Conservation (phyloP, 768 basidiomycete species). For the Filobasidium wieringae region DNA sequence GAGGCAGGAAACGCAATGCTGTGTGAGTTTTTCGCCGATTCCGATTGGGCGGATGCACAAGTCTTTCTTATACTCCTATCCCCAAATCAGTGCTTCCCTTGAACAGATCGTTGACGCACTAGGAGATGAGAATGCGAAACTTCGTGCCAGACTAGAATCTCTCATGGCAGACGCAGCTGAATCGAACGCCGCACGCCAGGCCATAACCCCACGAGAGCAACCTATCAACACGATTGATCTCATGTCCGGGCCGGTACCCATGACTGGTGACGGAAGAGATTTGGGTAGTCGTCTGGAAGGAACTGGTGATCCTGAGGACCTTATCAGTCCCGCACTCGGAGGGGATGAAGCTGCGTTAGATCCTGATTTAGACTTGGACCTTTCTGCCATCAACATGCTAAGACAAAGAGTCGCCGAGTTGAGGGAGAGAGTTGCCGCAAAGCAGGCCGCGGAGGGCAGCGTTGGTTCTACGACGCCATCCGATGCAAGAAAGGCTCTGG, state of each 20-base stretch:
- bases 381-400: slow-evolving; percentile 6
- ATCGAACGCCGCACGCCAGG: neutral
- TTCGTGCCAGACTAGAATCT: slow-evolving; percentile 21
- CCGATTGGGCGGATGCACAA: too few relatives aligned
- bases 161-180: slow-evolving; percentile 5
- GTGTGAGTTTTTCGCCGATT: slow-evolving; percentile 31
- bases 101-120: slow-evolving; percentile 24
- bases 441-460: slow-evolving; percentile 14
- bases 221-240: neutral
- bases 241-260: neutral
- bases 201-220: too few relatives aligned
- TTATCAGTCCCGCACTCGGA: neutral
- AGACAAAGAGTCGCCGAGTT: slow-evolving; percentile 10
- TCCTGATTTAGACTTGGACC: slow-evolving; percentile 11
- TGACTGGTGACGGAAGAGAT: neutral
- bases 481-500: slow-evolving; percentile 10
- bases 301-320: neutral
- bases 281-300: neutral
- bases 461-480: neutral
- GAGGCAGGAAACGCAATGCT: slow-evolving; percentile 28
- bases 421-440: neutral
- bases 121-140: slow-evolving; percentile 30
- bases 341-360: slow-evolving; percentile 3
- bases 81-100: slow-evolving; percentile 13
- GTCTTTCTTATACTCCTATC: neutral